Percentiles rank a stretch among this genome's conserved stretches.
Evolutionary conservation across 768 basidiomycete species (phyloP).

Genomic region (Collybia nuda): DNA sequence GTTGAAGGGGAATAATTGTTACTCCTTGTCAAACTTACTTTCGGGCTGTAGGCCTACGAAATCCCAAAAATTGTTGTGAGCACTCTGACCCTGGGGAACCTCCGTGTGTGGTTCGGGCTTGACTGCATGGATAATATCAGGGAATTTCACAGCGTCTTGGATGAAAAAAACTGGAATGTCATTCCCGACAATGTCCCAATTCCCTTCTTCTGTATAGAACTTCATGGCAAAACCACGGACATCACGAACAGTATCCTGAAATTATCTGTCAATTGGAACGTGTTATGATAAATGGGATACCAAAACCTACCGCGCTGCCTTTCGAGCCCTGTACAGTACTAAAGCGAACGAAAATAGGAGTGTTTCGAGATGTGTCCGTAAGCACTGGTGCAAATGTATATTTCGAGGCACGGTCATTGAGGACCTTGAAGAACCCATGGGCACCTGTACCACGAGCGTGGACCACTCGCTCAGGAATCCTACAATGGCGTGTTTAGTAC

Average conservation of each 20-base stretch:
- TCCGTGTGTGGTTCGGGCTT: constrained; percentile 88
- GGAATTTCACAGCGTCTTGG: constrained; percentile 81
- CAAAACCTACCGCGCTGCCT: constrained; percentile 70
- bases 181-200: constrained; percentile 88
- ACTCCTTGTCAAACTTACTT: constrained; percentile 30
- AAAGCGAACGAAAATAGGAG: constrained; percentile 82
- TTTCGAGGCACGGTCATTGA: constrained; percentile 65
- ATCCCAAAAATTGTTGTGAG: constrained; percentile 91
- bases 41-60: constrained; percentile 73
- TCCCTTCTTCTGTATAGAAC: constrained; percentile 28
- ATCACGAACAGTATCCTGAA: constrained; percentile 78
- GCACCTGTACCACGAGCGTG: constrained; percentile 74
- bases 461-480: constrained; percentile 81
- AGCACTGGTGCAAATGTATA: constrained; percentile 71
- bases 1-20: no score
- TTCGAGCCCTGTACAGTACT: constrained; percentile 81
- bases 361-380: constrained; percentile 70
- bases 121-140: constrained; percentile 82
- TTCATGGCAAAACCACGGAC: constrained; percentile 86
- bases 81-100: constrained; percentile 63
- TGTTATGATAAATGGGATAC: neutral
- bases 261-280: no score
- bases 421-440: constrained; percentile 81
- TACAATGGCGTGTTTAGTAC: neutral
- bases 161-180: constrained; percentile 84